These are phyloP conservation scores for Annulohypoxylon stygium DNA, from an alignment of 495 filamentous ascomycete species.

Conservation along the genomic window DNA sequence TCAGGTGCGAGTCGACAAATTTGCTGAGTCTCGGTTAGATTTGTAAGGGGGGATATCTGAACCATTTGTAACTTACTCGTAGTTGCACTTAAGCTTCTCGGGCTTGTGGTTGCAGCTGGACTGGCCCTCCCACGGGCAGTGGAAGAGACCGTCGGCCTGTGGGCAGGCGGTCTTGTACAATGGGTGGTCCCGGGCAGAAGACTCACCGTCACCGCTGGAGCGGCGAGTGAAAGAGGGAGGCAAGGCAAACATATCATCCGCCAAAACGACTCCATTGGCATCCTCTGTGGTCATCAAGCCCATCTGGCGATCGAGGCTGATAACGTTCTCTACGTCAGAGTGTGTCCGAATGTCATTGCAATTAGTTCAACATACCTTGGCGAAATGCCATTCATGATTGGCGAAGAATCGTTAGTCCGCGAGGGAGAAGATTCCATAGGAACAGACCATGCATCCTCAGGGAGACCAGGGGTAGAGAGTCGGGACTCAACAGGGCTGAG, in stretches of 20 bases:
- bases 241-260: constrained; percentile 60
- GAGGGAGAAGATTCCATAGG: constrained; percentile 58
- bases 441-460: constrained; percentile 62
- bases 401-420: constrained; percentile 62
- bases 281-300: constrained; percentile 59
- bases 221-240: constrained; percentile 61
- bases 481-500: constrained; percentile 63
- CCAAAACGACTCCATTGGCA: constrained; percentile 56
- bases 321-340: constrained; percentile 48
- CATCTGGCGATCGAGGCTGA: constrained; percentile 54
- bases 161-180: constrained; percentile 79
- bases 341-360: constrained; percentile 37
- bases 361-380: constrained; percentile 61
- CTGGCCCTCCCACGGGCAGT: constrained; percentile 87
- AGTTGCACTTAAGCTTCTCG: constrained; percentile 96
- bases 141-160: constrained; percentile 81
- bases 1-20: constrained; percentile 93
- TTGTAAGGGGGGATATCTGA: constrained; percentile 30
- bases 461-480: constrained; percentile 61
- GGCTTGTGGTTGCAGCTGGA: constrained; percentile 84
- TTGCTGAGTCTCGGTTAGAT: constrained; percentile 73
- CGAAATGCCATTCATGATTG: constrained; percentile 60
- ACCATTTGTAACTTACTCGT: constrained; percentile 75
- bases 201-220: constrained; percentile 66
- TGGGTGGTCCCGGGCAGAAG: constrained; percentile 77